Conservation (phyloP, 2,329 filamentous ascomycete genomes). For the Alternaria ventricosa region DNA sequence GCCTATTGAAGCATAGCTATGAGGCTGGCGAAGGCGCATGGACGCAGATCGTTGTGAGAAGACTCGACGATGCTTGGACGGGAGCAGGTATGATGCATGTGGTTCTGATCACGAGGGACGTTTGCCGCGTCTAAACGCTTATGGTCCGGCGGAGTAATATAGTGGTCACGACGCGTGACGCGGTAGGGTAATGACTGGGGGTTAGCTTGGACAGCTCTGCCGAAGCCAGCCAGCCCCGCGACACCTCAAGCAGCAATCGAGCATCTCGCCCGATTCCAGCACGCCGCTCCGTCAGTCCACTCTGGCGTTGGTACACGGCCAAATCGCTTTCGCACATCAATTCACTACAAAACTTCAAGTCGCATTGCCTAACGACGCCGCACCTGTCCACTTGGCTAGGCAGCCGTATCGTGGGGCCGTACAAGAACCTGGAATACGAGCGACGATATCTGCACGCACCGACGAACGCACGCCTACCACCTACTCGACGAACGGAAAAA, state of each 20-base stretch:
- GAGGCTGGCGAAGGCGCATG: not conserved
- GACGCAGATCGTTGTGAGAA: not conserved
- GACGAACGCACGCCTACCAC: not conserved
- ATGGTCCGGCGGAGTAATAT: constrained; percentile 19
- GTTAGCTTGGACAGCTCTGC: constrained; percentile 12
- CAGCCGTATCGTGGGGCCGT: constrained; percentile 26
- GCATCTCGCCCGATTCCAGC: constrained; percentile 11
- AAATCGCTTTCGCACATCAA: constrained; percentile 14
- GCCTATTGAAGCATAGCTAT: not conserved
- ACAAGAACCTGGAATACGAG: not conserved
- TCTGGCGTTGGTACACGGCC: constrained; percentile 22
- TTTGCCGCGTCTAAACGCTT: not conserved
- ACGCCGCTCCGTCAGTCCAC: constrained; percentile 17
- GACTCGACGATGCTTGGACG: not conserved
- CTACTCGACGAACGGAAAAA: not conserved
- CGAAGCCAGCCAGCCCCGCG: constrained; percentile 27
- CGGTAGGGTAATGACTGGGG: constrained; percentile 10
- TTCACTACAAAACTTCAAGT: constrained; percentile 11
- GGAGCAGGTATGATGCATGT: not conserved
- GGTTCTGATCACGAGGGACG: constrained; percentile 4
- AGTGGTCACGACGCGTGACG: constrained; percentile 20
- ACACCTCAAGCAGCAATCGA: constrained; percentile 20
- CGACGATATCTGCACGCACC: constrained; percentile 13
- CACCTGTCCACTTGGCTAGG: constrained; percentile 30
- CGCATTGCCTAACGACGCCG: constrained; percentile 1